Base-by-base conservation (phyloP, 495 filamentous ascomycete genomes). In the Penicillium longicatenatum region DNA sequence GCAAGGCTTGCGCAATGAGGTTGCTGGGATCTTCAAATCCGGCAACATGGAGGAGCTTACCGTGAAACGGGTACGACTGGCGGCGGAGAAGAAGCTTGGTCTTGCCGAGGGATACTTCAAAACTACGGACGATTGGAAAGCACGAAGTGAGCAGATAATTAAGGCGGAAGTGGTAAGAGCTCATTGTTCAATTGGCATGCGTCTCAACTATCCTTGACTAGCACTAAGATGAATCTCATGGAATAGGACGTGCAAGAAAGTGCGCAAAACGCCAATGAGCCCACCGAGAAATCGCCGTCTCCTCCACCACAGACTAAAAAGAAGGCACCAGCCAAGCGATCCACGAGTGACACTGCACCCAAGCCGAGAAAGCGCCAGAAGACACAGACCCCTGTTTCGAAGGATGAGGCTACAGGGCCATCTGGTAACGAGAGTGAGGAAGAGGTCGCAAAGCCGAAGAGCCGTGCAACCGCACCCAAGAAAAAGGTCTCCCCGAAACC, bases 61-160 rank as follows among this genome's bases (percentile, higher is more conserved):
- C 0, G 83, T 96, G 64, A 93, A 91, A 56, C 77, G 80, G 43
- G 84, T 91, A 43, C 89, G 93, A 37, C 75, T 83, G 33, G 76
- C 77, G 2, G 87, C 83, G 3, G 91, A 93, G 64, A 72, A 85
- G 60, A 68, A 86, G 43, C 70, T 92, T 7, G 78, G 72, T 24
- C 80, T 98, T 1, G 79, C 81, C 3, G 74, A 81, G 5, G 89
- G 83, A 0, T 96, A 90, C 64, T 86, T 96, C 65, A 90, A 86
- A 61, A 69, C 55, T 22, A 70, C 82, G 42, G 69, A 61, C 4
- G 69, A 79, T 17, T 97, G 93, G 94, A 95, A 94, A 64, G 68
- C 75, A n/a, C 82, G 81, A 61, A 95, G 91, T 72, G 91, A 95
- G 55, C 63, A 79, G 17, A 67, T 95, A 29, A 91, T 97, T 53